Percentiles rank a stretch among this genome's conserved stretches.
Evolutionary conservation across 1,284 basidiomycete species (phyloP).

Genomic region (Mycosarcoma mackinlayi): DNA sequence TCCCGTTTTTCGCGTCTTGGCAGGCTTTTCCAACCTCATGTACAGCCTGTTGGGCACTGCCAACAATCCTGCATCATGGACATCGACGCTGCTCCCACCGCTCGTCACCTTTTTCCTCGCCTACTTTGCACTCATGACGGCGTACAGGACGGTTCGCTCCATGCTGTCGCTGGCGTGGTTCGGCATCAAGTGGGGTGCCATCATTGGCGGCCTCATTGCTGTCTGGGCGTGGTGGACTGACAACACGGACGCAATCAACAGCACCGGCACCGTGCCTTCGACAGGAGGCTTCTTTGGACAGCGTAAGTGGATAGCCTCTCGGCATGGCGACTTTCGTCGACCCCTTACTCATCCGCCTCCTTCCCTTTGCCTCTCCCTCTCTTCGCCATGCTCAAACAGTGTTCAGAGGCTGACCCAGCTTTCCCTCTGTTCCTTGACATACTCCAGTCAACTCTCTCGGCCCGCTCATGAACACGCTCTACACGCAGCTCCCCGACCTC

Average conservation of each 20-base stretch:
- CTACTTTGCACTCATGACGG: conserved; percentile 54
- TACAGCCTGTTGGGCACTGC: conserved; percentile 38
- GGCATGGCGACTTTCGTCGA: not conserved
- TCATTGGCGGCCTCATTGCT: conserved; percentile 51
- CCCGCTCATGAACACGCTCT: conserved; percentile 41
- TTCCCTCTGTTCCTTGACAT: not conserved
- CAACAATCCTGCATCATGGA: conserved; percentile 56
- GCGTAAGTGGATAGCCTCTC: conserved; percentile 22
- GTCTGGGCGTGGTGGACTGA: conserved; percentile 58
- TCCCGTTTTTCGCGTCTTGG: conserved; percentile 45
- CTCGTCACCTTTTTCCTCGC: conserved; percentile 55
- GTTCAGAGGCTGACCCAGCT: conserved; percentile 28
- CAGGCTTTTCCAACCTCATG: conserved; percentile 55
- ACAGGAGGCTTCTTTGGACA: conserved; percentile 32
- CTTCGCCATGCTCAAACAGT: conserved; percentile 9
- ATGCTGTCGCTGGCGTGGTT: conserved; percentile 51
- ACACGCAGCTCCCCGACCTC: conserved; percentile 39
- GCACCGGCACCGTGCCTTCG: conserved; percentile 27
- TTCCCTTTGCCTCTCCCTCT: not conserved
- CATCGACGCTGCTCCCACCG: conserved; percentile 51
- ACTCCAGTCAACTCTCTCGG: conserved; percentile 29
- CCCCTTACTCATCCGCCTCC: not conserved
- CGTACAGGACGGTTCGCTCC: conserved; percentile 48
- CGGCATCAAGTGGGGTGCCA: conserved; percentile 59
- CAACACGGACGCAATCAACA: conserved; percentile 43